Conservation (phyloP, 2,329 filamentous ascomycete species). For the Aureobasidium sp. region DNA sequence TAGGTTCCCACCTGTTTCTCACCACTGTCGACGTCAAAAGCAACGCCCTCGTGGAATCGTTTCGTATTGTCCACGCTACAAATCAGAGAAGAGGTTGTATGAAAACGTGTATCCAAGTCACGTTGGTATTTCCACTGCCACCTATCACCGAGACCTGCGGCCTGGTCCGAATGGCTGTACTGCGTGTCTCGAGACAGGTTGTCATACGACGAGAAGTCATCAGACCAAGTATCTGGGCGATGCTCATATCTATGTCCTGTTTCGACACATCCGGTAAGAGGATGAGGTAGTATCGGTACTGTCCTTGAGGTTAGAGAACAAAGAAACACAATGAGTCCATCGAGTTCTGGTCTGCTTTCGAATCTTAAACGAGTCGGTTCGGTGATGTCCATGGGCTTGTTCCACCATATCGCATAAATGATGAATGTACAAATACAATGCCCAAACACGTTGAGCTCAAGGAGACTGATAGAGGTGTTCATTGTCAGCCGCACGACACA, state of each 20-base stretch:
- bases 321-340: too few species aligned
- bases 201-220: too few species aligned
- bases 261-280: background rate
- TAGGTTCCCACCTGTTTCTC: background rate
- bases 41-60: too few species aligned
- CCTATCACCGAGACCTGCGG: too few species aligned
- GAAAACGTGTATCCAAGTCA: background rate
- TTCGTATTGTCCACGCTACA: too few species aligned
- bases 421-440: conserved; percentile 20
- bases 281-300: background rate
- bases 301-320: background rate
- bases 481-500: conserved; percentile 17
- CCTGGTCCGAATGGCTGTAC: too few species aligned
- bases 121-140: background rate
- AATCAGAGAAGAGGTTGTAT: too few species aligned
- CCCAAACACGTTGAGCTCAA: conserved; percentile 21
- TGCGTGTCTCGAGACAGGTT: too few species aligned
- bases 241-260: too few species aligned
- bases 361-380: background rate
- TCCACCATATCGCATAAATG: conserved; percentile 20
- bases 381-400: conserved; percentile 20
- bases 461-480: conserved; percentile 16
- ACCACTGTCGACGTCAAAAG: background rate
- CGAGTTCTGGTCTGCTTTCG: too few species aligned
- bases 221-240: too few species aligned